Evolutionary conservation across 176 grass and related monocot species (phyloP), one percentile per base, ranked within the genome.

Genomic region (Lolium perenne): DNA sequence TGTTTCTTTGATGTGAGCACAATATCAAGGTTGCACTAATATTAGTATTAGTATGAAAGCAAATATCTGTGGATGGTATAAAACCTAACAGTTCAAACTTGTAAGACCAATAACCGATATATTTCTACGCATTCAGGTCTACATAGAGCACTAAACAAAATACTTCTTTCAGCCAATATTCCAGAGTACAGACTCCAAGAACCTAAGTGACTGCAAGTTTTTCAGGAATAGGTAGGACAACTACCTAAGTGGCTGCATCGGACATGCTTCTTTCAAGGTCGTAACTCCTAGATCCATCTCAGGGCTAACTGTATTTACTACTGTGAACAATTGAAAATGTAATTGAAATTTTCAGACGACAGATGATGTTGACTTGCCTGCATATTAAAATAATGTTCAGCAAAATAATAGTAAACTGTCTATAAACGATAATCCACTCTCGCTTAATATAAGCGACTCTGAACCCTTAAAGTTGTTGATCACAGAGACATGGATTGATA

Each of bases 351-450:
- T 22, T 50, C 50, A 68, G 70, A 65, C 58, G 23, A 56, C n/a
- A 85, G 32, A 15, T 51, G 11, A 41, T 77, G 25, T 7, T 32
- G 40, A 71, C 82, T 87, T 90, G 18, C 89, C 80, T 79, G 80
- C 84, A 87, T 72, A 79, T 90, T 74, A 87, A 45, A 60, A 47
- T 72, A 86, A 17, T 2, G 11, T 77, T 82, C 4, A 63, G 55
- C 43, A 46, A 46, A 66, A 82, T 54, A 53, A 35, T 0, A 64
- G 62, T 58, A 38, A 5, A 15, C 22, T 49, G 6, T 74, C 68
- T 22, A 65, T 20, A 81, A 48, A 13, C n/a, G 32, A 18, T 25
- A 63, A 26, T 26, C 60, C 60, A 25, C 22, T 63, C 4, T 15
- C 8, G 14, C 70, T 72, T 63, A n/a, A 35, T 70, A 43, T 71